Evolutionary conservation across 768 basidiomycete species (phyloP), one percentile per base, ranked within the genome.

Genomic region (Psilocybe tampanensis): DNA sequence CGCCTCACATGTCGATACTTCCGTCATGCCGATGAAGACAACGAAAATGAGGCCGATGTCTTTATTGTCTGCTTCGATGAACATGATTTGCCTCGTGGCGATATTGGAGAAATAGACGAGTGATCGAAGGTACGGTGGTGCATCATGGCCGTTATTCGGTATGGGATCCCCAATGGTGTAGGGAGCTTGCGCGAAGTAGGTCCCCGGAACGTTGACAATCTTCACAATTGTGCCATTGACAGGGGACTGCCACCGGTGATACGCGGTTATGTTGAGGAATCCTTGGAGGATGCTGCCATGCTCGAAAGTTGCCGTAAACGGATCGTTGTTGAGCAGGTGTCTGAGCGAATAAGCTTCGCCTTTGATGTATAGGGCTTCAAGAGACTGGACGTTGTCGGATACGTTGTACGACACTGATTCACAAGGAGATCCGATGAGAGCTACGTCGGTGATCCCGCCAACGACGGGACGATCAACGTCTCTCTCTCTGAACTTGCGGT

Each of bases 191-290:
- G 42, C 55, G 29, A 56, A 56, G 24, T 56, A 56, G 23, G 55
- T 56, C 8, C 55, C 55, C 9, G 47, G 47, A 33, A 56, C 48
- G 41, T 48, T 43, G 41, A 56, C 48, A n/a, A 56, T 56, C 19
- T 56, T 56, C 1, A 42, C n/a, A 22, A 56, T 44, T 18, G 47
- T 49, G 39, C 55, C 55, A 17, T 43, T 44, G 18, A 56, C 55
- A 15, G 55, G 55, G 11, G 47, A n/a, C 19, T 56, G 55, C 55
- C 55, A 56, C 2, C 55, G 55, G 41, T 56, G 55, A 39, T 56
- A 56, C 6, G 36, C 36, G 17, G 47, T 56, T 17, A 56, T 29
- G 39, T 49, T 39, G 21, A 56, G 42, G 41, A 56, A 56, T 13
- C 55, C 55, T 44, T 56, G 55, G 18, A 56, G 19, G 42, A 56